phyloP scores from a whole-genome alignment of 176 grass and related monocot species.

The Juncus inflexus region DNA sequence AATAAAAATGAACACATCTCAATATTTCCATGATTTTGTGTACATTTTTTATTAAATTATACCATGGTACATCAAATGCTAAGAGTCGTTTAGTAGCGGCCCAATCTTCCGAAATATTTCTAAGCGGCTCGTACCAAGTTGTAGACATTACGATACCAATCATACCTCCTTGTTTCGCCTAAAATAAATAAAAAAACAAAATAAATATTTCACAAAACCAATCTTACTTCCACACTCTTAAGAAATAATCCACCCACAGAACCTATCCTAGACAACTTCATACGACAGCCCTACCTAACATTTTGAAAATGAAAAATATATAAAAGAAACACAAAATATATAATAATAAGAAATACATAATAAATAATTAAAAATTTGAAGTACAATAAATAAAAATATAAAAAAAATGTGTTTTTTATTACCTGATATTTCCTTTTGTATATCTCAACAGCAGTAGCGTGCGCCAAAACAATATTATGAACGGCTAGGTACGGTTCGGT shows the following conservation, averaged over 20 bases:
- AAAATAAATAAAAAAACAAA: not conserved
- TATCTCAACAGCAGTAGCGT: slow-evolving; percentile 56
- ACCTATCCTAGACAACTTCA: not conserved
- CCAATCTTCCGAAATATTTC: slow-evolving; percentile 33
- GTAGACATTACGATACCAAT: slow-evolving; percentile 61
- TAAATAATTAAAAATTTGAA: too few relatives aligned
- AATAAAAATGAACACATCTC: not conserved
- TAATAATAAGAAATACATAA: too few relatives aligned
- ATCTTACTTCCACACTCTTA: too few relatives aligned
- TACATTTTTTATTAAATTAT: not conserved
- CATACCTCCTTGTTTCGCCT: slow-evolving; percentile 53
- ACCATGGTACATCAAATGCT: slow-evolving; percentile 52
- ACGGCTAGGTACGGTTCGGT: slow-evolving; percentile 48
- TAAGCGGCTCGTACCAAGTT: slow-evolving; percentile 48
- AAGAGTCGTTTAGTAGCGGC: slow-evolving; percentile 40
- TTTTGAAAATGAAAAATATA: not conserved
- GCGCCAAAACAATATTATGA: slow-evolving; percentile 57
- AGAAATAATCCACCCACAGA: too few relatives aligned
- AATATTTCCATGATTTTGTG: not conserved
- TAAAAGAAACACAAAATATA: not conserved
- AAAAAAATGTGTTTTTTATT: not conserved
- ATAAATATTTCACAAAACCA: slow-evolving; percentile 7
- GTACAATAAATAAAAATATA: too few relatives aligned
- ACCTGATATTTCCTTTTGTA: slow-evolving; percentile 74
- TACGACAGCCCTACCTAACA: not conserved